Evolutionary conservation across 805 yeast species (phyloP), one percentile per base, ranked within the genome.

Genomic region (Saturnispora mendoncae): DNA sequence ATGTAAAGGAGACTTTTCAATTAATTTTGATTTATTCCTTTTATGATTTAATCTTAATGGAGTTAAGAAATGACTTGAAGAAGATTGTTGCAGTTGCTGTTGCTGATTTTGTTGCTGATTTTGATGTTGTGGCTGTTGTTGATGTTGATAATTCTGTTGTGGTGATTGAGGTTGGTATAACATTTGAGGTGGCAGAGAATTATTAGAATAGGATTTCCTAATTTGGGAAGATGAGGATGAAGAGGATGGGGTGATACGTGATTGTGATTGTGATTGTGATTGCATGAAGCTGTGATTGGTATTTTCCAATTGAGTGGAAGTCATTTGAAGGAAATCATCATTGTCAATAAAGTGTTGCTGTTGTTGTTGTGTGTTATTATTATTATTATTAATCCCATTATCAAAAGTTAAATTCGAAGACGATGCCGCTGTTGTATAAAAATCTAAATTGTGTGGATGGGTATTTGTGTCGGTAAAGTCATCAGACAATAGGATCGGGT

Each of bases 1-100:
- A 21, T 32, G 29, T 15, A 26, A 21, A 10, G 70, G 69, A 1
- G 69, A 64, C 47, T 56, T 61, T 33, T 58, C 56, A 15, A 53
- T 48, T 9, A 51, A 32, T 7, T 49, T 38, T 5, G 54, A 48
- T 34, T 49, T 55, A 15, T 53, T 43, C 38, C 54, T 52, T 33
- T 48, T 44, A 33, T 54, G 54, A 13, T 38, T 14, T 35, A 20
- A 28, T 7, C 39, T 47, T 28, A 48, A 38, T 17, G 59, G 59
- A 7, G 57, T 52, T 33, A 32, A 17, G 30, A 34, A 30, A 14
- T 35, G 28, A 6, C 6, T 26, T n/a, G 37, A 21, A 12, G 42
- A 30, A 26, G 38, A 23, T 51, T 52, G 14, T 47, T 4, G 54
- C 52, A 2, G 56, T 49, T 17, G 23, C 42, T 41, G 34, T 32